phyloP scores from a whole-genome alignment of 139 green algal species.

The Coccomyxa sp. region DNA sequence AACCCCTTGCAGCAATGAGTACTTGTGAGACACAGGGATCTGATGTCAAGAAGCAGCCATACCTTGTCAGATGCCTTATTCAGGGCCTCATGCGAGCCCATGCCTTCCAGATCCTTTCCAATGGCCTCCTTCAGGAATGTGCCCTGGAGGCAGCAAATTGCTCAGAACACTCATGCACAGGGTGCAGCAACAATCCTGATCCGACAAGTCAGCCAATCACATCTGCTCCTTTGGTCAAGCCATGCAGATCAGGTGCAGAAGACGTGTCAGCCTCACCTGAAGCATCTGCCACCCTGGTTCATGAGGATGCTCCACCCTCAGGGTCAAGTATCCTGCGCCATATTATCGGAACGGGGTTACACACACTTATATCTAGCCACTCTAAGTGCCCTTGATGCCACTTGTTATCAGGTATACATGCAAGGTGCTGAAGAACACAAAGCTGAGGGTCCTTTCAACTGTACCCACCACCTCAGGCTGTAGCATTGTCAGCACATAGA shows the following conservation, averaged over 20 bases:
- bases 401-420: too few species aligned
- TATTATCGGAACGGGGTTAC: not conserved
- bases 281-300: constrained; percentile 25
- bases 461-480: too few species aligned
- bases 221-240: not conserved
- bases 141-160: constrained; percentile 10
- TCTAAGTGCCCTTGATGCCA: too few species aligned
- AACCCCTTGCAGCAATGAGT: too few species aligned
- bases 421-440: not conserved
- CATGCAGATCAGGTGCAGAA: not conserved
- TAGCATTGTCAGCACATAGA: not conserved
- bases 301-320: constrained; percentile 26
- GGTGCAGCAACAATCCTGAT: not conserved
- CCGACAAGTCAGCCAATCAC: not conserved
- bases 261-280: constrained; percentile 13
- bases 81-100: constrained; percentile 5
- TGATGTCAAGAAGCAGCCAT: too few species aligned
- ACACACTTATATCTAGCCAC: too few species aligned
- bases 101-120: constrained; percentile 15
- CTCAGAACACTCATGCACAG: not conserved
- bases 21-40: too few species aligned
- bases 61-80: not conserved
- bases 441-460: too few species aligned
- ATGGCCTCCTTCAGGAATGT: constrained; percentile 15
- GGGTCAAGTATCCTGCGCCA: constrained; percentile 12